Percentiles rank a stretch among this genome's conserved stretches.
Conservation (phyloP, 2,329 filamentous ascomycete species). For the Phialophora expanda region DNA sequence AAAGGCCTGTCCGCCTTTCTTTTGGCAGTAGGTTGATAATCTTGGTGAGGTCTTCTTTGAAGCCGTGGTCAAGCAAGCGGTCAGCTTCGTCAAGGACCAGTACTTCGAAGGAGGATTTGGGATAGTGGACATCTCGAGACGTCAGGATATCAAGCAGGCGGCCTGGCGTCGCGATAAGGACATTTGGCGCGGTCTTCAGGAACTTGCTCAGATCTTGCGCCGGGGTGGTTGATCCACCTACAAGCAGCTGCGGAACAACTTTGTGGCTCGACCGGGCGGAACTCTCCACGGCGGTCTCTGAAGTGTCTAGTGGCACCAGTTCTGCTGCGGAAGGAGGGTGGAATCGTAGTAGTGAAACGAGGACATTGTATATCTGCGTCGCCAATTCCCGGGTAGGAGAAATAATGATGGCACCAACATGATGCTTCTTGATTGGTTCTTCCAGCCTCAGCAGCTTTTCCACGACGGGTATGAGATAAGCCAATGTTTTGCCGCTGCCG, state of each 20-base stretch:
- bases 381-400: constrained; percentile 92
- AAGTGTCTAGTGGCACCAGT: constrained; percentile 48
- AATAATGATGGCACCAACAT: constrained; percentile 88
- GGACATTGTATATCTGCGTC: constrained; percentile 83
- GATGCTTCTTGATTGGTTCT: constrained; percentile 84
- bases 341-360: constrained; percentile 77
- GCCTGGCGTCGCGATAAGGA: constrained; percentile 89
- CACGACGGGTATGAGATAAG: constrained; percentile 82
- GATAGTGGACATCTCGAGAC: constrained; percentile 84
- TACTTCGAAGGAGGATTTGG: constrained; percentile 86
- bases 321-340: constrained; percentile 73
- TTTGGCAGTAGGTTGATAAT: constrained; percentile 79
- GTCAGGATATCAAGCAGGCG: constrained; percentile 84
- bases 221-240: constrained; percentile 80
- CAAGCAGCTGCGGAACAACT: constrained; percentile 82
- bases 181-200: constrained; percentile 80
- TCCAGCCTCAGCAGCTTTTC: constrained; percentile 80
- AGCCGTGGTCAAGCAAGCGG: constrained; percentile 87
- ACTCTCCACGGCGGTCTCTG: constrained; percentile 34
- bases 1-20: constrained; percentile 88
- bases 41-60: constrained; percentile 86
- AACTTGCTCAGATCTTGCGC: constrained; percentile 88
- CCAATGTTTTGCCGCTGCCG: constrained; percentile 86
- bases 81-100: constrained; percentile 95
- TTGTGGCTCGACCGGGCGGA: constrained; percentile 52